Base-by-base conservation (phyloP, 2,329 filamentous ascomycete genomes). In the Hymenotorrendiella dingleyae region DNA sequence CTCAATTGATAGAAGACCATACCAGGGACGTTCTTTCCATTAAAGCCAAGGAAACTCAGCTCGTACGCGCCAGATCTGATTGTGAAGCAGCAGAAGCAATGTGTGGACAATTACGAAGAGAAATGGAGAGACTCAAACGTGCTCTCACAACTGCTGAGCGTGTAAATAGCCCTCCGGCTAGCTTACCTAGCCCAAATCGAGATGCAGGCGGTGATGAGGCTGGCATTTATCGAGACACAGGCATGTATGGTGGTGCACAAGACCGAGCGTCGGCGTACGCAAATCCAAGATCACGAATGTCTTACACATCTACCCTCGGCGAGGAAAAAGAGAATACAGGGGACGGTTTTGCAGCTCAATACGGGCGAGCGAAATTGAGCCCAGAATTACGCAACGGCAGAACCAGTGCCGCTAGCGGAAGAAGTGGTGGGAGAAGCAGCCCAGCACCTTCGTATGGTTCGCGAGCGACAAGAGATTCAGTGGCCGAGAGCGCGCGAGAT, bases 41-140 rank as follows among this genome's bases (percentile, higher is more conserved):
- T 68, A 97, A 97, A 64, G 93, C 93, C 11, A 98, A 98, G 66
- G 93, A 98, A 64, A 97, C 93, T 3, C 93, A 98, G 58, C 76
- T 98, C 4, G 91, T 97, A 8, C 83, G 93, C 33, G 90, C 93
- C 9, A 78, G 90, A 42, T 89, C 86, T 52, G 93, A 98, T 58
- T 86, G 84, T 23, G 91, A 97, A 62, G 81, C 86, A 0, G 86
- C 90, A 0, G 89, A 96, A 61, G 82, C 89, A 56, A 84, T 82
- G 45, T 89, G 93, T 40, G 86, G 93, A 48, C 83, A 86, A 44
- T 76, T 95, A 40, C 76, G 85, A 49, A 80, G 90, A 41, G 93
- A 98, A 66, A 83, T 96, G 35, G 93, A 98, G 53, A 79, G 93
- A 40, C 72, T 98, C 47, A 97, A 97, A 75, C 85, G 88, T 43